These are phyloP conservation scores for Peronospora farinosa DNA, from an alignment of 352 stramenopile species.

Conservation along the genomic window DNA sequence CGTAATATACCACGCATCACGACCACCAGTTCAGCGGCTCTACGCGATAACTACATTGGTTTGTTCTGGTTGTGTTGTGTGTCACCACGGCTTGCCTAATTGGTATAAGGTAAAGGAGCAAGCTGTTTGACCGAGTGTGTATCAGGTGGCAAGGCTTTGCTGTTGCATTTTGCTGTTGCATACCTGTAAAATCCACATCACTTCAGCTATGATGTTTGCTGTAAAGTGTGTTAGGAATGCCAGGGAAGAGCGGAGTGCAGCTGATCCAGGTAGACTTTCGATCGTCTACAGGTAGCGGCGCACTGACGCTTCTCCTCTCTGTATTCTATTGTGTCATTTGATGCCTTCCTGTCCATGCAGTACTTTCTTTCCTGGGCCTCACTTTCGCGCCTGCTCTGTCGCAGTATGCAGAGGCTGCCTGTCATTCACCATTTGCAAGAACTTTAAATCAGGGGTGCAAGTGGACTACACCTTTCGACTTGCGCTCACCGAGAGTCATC, in stretches of 20 bases:
- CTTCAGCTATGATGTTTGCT: conserved; percentile 24
- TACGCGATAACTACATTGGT: conserved; percentile 11
- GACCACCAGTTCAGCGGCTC: conserved; percentile 19
- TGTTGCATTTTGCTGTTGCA: conserved; percentile 29
- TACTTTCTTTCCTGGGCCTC: conserved; percentile 8
- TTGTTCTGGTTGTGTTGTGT: conserved; percentile 9
- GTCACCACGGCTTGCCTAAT: not conserved
- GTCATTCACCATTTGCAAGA: conserved; percentile 20
- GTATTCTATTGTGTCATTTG: conserved; percentile 30
- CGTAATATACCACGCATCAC: conserved; percentile 49
- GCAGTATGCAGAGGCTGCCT: conserved; percentile 22
- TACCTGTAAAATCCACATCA: conserved; percentile 13
- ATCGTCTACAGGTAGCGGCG: conserved; percentile 19
- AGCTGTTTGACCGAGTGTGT: conserved; percentile 7
- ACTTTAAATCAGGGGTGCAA: conserved; percentile 8
- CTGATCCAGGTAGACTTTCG: conserved; percentile 22
- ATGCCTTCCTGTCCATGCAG: conserved; percentile 24
- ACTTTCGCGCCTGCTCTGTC: conserved; percentile 17
- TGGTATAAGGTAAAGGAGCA: conserved; percentile 1
- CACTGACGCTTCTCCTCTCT: conserved; percentile 26
- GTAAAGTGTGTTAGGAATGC: conserved; percentile 18
- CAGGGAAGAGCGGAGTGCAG: conserved; percentile 20
- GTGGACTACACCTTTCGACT: conserved; percentile 19
- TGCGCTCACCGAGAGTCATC: conserved; percentile 30
- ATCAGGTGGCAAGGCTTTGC: conserved; percentile 17